Evolutionary conservation across 441 rosid species (phyloP), one percentile per base, ranked within the genome.

Genomic region (Viola pubescens): DNA sequence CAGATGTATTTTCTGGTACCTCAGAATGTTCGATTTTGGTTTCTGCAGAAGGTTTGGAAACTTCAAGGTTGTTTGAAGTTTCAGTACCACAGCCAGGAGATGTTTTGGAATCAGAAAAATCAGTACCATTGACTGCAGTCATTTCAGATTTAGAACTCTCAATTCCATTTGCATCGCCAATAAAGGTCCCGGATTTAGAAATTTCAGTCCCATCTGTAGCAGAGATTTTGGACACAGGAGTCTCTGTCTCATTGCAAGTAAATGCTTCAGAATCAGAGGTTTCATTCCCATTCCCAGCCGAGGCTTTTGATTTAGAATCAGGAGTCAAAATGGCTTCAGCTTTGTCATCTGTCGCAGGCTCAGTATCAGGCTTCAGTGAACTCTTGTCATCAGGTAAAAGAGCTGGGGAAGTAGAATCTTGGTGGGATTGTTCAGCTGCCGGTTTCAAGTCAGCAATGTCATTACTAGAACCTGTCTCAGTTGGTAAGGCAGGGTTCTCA

Each of bases 381-480:
- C 45, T 75, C 69, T 65, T 75, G 3, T 59, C 62, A 67, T 63
- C 65, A 4, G 69, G 70, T 19, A 56, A 52, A 52, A 81, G 61
- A 69, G 60, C 56, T 34, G 60, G 61, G 52, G 65, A 58, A 57
- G 68, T 37, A 40, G 66, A 64, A 40, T 58, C 66, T 7, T 55
- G 57, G 19, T 3, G 65, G 41, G 54, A 45, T 37, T 44, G 14
- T 44, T 45, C 7, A 16, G 45, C 16, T 43, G 9, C 14, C 0
- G 51, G 19, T 10, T 7, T 56, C 9, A 9, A 41, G 10, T 54
- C 5, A 34, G 14, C 16, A 64, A 5, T 39, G 42, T 48, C n/a
- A 12, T 13, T 34, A 39, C 0, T 4, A 48, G 48, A 19, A 54
- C 48, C 9, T 42, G 55, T 76, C 58, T n/a, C 65, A 26, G 37